Evolutionary conservation across 192 early-diverging fungal species (phyloP).

Genomic region (Backusella tuberculispora): DNA sequence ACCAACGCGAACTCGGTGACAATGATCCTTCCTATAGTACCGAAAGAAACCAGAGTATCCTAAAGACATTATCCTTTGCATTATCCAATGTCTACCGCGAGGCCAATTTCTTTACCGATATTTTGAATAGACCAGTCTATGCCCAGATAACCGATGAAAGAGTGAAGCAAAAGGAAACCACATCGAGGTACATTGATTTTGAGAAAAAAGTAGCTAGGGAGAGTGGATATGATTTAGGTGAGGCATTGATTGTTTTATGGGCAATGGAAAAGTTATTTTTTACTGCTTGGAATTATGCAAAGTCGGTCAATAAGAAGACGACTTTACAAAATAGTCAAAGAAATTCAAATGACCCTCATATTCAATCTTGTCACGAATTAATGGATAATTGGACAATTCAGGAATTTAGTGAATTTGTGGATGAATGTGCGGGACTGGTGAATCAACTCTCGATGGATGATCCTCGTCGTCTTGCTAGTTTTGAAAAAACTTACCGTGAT

Average conservation of each 20-base stretch:
- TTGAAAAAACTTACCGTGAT: constrained; percentile 24
- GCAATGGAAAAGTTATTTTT: constrained; percentile 34
- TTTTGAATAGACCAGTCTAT: constrained; percentile 8
- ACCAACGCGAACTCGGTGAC: neutral
- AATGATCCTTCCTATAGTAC: constrained; percentile 7
- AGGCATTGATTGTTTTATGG: constrained; percentile 29
- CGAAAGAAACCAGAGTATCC: neutral
- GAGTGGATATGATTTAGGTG: constrained; percentile 19
- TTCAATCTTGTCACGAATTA: constrained; percentile 19
- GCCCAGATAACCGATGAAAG: neutral
- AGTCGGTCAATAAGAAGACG: neutral
- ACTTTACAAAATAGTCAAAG: neutral
- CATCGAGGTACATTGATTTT: constrained; percentile 26
- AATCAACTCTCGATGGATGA: neutral
- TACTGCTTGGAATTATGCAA: constrained; percentile 33
- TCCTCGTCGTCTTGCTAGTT: neutral
- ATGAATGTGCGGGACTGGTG: constrained; percentile 19
- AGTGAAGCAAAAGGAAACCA: neutral
- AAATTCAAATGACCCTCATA: neutral
- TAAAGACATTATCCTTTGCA: constrained; percentile 28
- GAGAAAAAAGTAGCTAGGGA: constrained; percentile 25
- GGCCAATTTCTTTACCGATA: constrained; percentile 25
- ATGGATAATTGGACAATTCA: constrained; percentile 27
- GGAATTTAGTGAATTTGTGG: constrained; percentile 32
- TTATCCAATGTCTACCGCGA: constrained; percentile 28